These are phyloP conservation scores for Aspergillus tanneri DNA, from an alignment of 2,329 filamentous ascomycete species.

Conservation along the genomic window DNA sequence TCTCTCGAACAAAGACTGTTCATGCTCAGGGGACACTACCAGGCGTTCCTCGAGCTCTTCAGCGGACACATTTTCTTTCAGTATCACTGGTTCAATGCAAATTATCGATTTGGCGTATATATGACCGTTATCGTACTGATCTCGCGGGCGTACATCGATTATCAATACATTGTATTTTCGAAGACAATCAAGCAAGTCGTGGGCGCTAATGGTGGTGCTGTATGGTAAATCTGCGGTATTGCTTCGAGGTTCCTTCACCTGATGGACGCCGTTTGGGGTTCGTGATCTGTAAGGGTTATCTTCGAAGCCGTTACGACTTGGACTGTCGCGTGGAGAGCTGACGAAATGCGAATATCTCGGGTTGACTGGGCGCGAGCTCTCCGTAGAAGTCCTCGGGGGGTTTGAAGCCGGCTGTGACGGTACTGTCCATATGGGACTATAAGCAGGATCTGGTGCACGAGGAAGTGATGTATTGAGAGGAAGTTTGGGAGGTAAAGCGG, in stretches of 20 bases:
- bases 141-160: conserved; percentile 79
- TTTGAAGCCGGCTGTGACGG: conserved; percentile 39
- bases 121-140: conserved; percentile 83
- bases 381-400: conserved; percentile 42
- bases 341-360: conserved; percentile 38
- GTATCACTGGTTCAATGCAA: conserved; percentile 80
- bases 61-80: conserved; percentile 66
- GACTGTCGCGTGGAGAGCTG: conserved; percentile 36
- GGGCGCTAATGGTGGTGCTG: conserved; percentile 63
- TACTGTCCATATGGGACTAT: conserved; percentile 47
- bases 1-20: conserved; percentile 71
- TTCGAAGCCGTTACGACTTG: conserved; percentile 32
- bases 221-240: conserved; percentile 51
- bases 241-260: conserved; percentile 41
- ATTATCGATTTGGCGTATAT: conserved; percentile 81
- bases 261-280: conserved; percentile 44
- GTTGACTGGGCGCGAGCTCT: conserved; percentile 40
- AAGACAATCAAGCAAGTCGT: conserved; percentile 71
- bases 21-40: conserved; percentile 52
- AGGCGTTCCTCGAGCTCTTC: conserved; percentile 58
- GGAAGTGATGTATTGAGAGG: conserved; percentile 45
- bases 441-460: conserved; percentile 49
- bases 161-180: conserved; percentile 66
- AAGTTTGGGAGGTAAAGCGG: conserved; percentile 45
- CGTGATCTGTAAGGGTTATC: conserved; percentile 47